These are phyloP conservation scores for Neonectria sp. DNA, from an alignment of 2,329 filamentous ascomycete genomes.

Conservation along the genomic window DNA sequence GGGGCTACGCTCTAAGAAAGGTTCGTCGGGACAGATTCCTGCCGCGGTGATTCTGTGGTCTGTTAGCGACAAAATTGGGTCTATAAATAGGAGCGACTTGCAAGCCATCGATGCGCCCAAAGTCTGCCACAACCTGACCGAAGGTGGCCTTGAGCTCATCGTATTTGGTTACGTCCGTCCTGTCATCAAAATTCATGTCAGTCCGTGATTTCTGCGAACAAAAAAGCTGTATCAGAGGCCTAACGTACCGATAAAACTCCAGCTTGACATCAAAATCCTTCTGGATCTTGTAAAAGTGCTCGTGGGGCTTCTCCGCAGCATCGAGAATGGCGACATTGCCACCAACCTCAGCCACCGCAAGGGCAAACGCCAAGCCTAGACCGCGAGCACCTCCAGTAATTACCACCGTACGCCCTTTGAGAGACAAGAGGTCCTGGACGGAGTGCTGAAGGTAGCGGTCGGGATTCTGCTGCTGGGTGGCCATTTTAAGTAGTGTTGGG, in stretches of 20 bases:
- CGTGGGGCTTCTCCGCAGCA: conserved; percentile 35
- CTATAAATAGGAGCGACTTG: not conserved
- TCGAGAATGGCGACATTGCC: conserved; percentile 36
- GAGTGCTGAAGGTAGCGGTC: conserved; percentile 30
- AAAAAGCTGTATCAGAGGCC: too few relatives aligned
- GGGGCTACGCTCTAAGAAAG: conserved; percentile 46
- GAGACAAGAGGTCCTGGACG: conserved; percentile 31
- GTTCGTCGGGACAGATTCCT: conserved; percentile 47
- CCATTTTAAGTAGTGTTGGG: conserved; percentile 10
- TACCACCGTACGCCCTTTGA: conserved; percentile 30
- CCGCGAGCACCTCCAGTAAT: conserved; percentile 33
- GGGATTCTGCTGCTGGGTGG: conserved; percentile 18
- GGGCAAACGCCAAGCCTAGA: conserved; percentile 32
- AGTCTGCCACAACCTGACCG: conserved; percentile 26
- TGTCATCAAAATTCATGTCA: not conserved
- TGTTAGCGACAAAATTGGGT: not conserved
- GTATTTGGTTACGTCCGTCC: conserved; percentile 33
- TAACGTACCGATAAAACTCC: conserved; percentile 28
- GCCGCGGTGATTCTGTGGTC: conserved; percentile 44
- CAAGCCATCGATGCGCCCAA: conserved; percentile 36
- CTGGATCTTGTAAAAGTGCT: conserved; percentile 34
- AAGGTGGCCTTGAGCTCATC: conserved; percentile 26
- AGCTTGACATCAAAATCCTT: conserved; percentile 26
- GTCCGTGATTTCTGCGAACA: not conserved
- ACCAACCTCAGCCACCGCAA: conserved; percentile 31